Percentiles rank a stretch among this genome's conserved stretches.
Evolutionary conservation across 164 flowering plant species (phyloP).

Genomic region (Buxus sempervirens): DNA sequence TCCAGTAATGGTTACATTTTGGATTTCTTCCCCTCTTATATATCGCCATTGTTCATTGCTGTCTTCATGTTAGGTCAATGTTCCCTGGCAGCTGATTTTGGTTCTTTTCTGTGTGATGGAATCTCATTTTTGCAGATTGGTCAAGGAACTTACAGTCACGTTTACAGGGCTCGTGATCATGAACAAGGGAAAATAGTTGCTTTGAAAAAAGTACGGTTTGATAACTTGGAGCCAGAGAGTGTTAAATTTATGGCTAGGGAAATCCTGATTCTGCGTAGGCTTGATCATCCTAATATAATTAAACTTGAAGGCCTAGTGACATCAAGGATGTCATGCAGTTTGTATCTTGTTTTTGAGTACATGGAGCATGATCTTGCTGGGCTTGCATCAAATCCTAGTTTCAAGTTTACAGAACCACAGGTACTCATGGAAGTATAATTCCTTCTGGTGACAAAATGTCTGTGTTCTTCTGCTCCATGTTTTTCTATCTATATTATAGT

Average conservation of each 20-base stretch:
- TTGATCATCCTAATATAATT: conserved; percentile 91
- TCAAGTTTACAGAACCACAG: conserved; percentile 88
- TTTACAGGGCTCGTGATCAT: conserved; percentile 87
- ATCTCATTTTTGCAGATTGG: conserved; percentile 64
- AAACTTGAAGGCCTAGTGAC: conserved; percentile 89
- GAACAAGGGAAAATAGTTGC: conserved; percentile 90
- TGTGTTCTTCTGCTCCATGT: background rate
- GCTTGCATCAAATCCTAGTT: conserved; percentile 70
- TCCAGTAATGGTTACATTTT: too few species aligned
- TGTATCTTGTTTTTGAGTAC: conserved; percentile 92
- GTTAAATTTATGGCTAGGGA: conserved; percentile 99
- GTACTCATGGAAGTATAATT: conserved; percentile 28
- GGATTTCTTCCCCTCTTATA: background rate
- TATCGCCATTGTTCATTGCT: background rate
- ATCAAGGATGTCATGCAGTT: conserved; percentile 86
- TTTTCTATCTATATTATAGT: background rate
- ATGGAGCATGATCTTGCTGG: conserved; percentile 98
- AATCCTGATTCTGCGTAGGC: conserved; percentile 78
- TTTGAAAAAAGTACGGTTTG: conserved; percentile 91
- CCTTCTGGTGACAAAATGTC: background rate
- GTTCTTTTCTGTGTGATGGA: conserved; percentile 8
- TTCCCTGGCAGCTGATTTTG: background rate
- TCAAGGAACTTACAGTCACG: conserved; percentile 94
- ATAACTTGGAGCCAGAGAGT: conserved; percentile 90
- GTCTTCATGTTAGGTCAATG: background rate